Evolutionary conservation across 2,329 filamentous ascomycete genomes (phyloP).

Genomic region (Diaporthe citrichinensis): DNA sequence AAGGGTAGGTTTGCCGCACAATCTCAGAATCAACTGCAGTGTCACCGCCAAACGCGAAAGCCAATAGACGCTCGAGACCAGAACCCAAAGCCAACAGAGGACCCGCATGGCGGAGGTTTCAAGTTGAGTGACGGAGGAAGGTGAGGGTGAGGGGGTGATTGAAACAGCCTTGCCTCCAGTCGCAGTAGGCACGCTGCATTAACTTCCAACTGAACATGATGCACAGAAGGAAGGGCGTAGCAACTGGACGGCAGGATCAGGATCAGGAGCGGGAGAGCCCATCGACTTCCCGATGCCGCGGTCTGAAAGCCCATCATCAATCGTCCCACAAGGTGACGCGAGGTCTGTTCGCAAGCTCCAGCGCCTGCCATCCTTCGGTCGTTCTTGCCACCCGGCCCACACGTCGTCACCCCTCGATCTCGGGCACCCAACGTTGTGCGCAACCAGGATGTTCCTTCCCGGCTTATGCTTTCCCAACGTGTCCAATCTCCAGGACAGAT

Average conservation of each 20-base stretch:
- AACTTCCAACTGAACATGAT: slow-evolving; percentile 2
- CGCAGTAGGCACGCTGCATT: slow-evolving; percentile 25
- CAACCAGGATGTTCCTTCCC: slow-evolving; percentile 16
- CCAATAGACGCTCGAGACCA: slow-evolving; percentile 12
- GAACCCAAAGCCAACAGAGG: neutral
- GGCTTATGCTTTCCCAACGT: neutral
- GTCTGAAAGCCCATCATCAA: neutral
- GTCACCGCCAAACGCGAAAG: slow-evolving; percentile 16
- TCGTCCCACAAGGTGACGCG: slow-evolving; percentile 9
- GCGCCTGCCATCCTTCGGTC: neutral
- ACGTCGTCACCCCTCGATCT: slow-evolving; percentile 24
- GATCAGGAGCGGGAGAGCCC: neutral
- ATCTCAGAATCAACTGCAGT: slow-evolving; percentile 22
- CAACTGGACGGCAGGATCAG: slow-evolving; percentile 9
- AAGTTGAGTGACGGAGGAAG: slow-evolving; percentile 14
- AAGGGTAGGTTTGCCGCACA: neutral
- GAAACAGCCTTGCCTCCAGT: slow-evolving; percentile 22
- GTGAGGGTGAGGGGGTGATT: neutral
- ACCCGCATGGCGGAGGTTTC: slow-evolving; percentile 30
- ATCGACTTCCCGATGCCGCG: slow-evolving; percentile 5
- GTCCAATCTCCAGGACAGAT: slow-evolving; percentile 17
- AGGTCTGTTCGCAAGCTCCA: slow-evolving; percentile 18
- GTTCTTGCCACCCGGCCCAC: neutral
- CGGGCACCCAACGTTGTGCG: slow-evolving; percentile 19
- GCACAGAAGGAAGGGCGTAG: slow-evolving; percentile 9